Percentiles rank a stretch among this genome's conserved stretches.
phyloP scores from a whole-genome alignment of 1,139 yeast species.

The Kazachstania sp. region DNA sequence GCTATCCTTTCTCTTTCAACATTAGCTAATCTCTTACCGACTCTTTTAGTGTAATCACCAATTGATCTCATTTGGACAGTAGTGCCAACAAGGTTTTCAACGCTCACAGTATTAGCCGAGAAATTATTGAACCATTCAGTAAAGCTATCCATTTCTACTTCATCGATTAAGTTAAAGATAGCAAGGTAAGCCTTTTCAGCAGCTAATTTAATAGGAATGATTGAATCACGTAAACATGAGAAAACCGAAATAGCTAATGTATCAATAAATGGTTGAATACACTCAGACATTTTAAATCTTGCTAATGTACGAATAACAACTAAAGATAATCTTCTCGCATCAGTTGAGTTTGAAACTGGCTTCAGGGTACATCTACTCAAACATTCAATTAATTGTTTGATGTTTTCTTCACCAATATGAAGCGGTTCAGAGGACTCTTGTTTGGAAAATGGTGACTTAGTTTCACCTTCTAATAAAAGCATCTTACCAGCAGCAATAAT shows the following conservation, averaged over 20 bases:
- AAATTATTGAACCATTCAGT: constrained; percentile 47
- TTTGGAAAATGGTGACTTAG: constrained; percentile 35
- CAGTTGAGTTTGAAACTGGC: constrained; percentile 60
- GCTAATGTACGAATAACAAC: constrained; percentile 71
- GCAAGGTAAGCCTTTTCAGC: constrained; percentile 87
- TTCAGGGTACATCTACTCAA: constrained; percentile 42
- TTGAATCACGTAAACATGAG: constrained; percentile 71
- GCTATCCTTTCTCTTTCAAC: constrained; percentile 80
- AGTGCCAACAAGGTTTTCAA: constrained; percentile 41
- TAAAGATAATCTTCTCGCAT: constrained; percentile 70
- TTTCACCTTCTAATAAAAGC: constrained; percentile 44
- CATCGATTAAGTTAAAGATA: constrained; percentile 63
- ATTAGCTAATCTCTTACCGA: constrained; percentile 69
- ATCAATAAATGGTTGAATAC: constrained; percentile 47
- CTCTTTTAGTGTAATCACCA: constrained; percentile 82
- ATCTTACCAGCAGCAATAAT: constrained; percentile 76
- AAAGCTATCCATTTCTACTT: constrained; percentile 49
- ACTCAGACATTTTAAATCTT: constrained; percentile 44
- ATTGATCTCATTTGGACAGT: constrained; percentile 61
- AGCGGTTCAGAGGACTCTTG: constrained; percentile 29
- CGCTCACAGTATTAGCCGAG: constrained; percentile 20
- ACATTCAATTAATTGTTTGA: constrained; percentile 38
- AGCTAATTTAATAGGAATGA: constrained; percentile 87
- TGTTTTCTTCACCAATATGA: constrained; percentile 35
- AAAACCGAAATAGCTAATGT: constrained; percentile 66